phyloP scores from a whole-genome alignment of 805 yeast species.

The Torulaspora franciscae region DNA sequence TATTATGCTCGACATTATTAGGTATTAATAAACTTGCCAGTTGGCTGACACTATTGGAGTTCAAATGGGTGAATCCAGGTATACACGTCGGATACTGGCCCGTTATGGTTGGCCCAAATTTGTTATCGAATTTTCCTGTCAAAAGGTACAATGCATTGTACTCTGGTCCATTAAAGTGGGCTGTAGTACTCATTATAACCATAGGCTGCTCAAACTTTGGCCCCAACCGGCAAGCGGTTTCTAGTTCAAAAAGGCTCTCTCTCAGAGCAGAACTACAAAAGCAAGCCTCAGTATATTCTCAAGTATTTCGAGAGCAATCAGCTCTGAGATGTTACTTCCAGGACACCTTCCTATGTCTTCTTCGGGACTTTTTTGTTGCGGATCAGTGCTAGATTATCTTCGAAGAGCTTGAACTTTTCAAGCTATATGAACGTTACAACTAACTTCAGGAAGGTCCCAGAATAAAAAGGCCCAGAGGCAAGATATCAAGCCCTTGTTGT shows the following conservation, averaged over 20 bases:
- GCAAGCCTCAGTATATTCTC: no score
- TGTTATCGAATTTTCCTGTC: slow-evolving; percentile 76
- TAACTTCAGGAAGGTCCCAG: neutral
- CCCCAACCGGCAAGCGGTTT: neutral
- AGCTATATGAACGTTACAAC: neutral
- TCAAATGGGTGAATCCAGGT: slow-evolving; percentile 33
- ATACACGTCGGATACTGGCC: slow-evolving; percentile 52
- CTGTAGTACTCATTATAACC: neutral
- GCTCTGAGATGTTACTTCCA: neutral
- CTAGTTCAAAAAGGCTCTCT: no score
- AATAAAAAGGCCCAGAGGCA: neutral
- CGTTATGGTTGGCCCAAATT: slow-evolving; percentile 61
- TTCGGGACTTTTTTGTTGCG: neutral
- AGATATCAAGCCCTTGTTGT: no score
- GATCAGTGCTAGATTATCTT: neutral
- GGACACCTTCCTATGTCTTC: neutral
- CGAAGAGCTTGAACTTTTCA: neutral
- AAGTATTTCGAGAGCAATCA: neutral
- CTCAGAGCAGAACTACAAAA: no score
- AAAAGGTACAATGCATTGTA: slow-evolving; percentile 51
- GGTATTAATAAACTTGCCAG: slow-evolving; percentile 59
- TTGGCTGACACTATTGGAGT: slow-evolving; percentile 19
- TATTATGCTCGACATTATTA: slow-evolving; percentile 48
- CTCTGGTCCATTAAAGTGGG: neutral
- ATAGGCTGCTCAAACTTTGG: neutral